Base-by-base conservation (phyloP, 1,284 basidiomycete genomes). In the Austroboletus novae-zelandiae region DNA sequence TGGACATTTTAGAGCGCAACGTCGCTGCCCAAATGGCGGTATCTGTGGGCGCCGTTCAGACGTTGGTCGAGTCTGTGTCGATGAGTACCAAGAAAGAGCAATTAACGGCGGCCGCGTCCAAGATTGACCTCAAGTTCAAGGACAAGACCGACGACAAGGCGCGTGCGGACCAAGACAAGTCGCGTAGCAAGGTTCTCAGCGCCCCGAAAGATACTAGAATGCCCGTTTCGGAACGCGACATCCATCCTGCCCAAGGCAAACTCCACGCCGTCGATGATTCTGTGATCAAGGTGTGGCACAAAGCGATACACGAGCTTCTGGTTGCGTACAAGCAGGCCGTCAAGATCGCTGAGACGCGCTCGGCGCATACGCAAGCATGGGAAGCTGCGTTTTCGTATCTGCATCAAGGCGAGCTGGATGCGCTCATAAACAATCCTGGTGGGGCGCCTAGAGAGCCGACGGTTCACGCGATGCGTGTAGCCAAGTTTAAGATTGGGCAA, bases 1-100 rank as follows among this genome's bases (percentile, higher is more conserved):
- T 84, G 25, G 82, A 86, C 52, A 79, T 87, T 23, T 62, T 84
- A 34, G 84, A 87, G 58, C 73, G 75, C 46, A 85, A 86, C 50
- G 73, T 84, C 15, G 77, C 81, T 1, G 71, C 71, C 25, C 68
- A 69, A 29, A 80, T 83, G 78, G 75, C 77, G 0, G 60, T 58
- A 13, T 68, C 70, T 9, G 69, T 84, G 5, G 57, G 55, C 17
- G 46, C 51, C 1, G 60, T 73, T 1, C 65, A 68, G 20, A 48
- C 40, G 0, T 55, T 59, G 4, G 57, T 78, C 46, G 61, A 65
- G 36, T 47, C 47, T 2, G 45, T 74, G 20, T 56, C 60, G 2
- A 15, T 54, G 37, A 32, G 41, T 4, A 46, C 57, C 1, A 61
- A 58, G 40, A 64, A 59, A 50, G 45, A 9, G 0, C 37, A 52